Evolutionary conservation across 2,329 filamentous ascomycete species (phyloP).

Genomic region (Leptographium wingfieldii): DNA sequence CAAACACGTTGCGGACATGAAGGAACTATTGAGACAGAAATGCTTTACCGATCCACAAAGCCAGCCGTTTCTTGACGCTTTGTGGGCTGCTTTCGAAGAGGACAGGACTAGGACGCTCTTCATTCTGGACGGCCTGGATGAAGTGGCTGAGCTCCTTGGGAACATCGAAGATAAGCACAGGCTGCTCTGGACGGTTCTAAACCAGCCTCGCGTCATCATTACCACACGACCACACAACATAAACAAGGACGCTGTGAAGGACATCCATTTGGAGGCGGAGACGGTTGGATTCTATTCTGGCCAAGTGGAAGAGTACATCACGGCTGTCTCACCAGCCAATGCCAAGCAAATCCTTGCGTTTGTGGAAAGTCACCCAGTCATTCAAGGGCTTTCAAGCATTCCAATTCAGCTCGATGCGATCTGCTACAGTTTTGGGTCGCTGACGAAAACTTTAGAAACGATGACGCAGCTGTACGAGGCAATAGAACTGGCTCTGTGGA

Average conservation of each 20-base stretch:
- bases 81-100: neutral
- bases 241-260: neutral
- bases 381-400: constrained; percentile 25
- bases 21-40: neutral
- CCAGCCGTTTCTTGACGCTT: neutral
- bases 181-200: constrained; percentile 19
- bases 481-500: neutral
- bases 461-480: neutral
- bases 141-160: constrained; percentile 18
- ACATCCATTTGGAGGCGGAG: constrained; percentile 23
- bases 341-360: constrained; percentile 12
- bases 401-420: constrained; percentile 32
- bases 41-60: neutral
- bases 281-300: constrained; percentile 25
- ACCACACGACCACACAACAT: constrained; percentile 20
- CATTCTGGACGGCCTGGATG: constrained; percentile 30
- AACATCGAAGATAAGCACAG: constrained; percentile 7
- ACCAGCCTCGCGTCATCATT: constrained; percentile 24
- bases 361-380: constrained; percentile 18
- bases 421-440: constrained; percentile 20
- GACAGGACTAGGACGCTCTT: constrained; percentile 18
- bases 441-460: neutral
- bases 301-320: constrained; percentile 23
- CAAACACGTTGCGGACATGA: neutral
- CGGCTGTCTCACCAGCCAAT: constrained; percentile 11